A percentile compares a stretch with the other conserved stretches of the same genome.
phyloP scores from a whole-genome alignment of 1,284 basidiomycete species.

The Trichosporon coremiiforme region DNA sequence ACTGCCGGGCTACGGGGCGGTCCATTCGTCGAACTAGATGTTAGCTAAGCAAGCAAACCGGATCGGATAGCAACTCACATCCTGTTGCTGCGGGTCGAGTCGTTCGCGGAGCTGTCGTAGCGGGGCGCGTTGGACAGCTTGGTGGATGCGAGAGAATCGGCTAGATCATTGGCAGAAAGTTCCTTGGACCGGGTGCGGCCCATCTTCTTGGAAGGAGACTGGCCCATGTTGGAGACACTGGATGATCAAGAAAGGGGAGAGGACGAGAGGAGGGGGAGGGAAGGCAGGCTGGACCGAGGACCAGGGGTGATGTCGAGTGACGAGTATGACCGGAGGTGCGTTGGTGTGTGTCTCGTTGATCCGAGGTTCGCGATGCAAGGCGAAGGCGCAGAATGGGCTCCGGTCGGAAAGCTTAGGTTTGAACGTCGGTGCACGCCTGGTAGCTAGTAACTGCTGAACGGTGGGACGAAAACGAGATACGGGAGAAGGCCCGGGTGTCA shows the following conservation, averaged over 20 bases:
- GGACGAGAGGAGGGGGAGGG: not conserved
- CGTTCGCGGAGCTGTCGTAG: not conserved
- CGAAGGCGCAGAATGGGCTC: not conserved
- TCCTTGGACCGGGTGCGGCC: constrained; percentile 57
- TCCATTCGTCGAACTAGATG: constrained; percentile 13
- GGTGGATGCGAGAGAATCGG: constrained; percentile 47
- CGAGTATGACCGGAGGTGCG: not conserved
- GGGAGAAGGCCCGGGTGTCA: constrained; percentile 2
- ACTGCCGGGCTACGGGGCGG: constrained; percentile 1
- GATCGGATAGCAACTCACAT: constrained; percentile 13
- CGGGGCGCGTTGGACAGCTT: constrained; percentile 33
- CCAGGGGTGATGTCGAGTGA: not conserved
- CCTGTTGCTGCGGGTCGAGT: constrained; percentile 5
- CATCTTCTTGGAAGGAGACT: constrained; percentile 57
- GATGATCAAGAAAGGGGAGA: constrained; percentile 1
- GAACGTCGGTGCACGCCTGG: constrained; percentile 14
- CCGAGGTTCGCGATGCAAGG: not conserved
- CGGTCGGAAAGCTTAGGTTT: not conserved
- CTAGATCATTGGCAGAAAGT: constrained; percentile 50
- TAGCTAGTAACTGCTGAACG: constrained; percentile 12
- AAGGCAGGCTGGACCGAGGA: not conserved
- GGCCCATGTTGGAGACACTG: constrained; percentile 49
- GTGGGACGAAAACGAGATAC: constrained; percentile 6
- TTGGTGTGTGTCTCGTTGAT: constrained; percentile 1
- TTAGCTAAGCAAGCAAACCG: not conserved